Evolutionary conservation across 1,284 basidiomycete species (phyloP).

Genomic region (Phylloporus sp.): DNA sequence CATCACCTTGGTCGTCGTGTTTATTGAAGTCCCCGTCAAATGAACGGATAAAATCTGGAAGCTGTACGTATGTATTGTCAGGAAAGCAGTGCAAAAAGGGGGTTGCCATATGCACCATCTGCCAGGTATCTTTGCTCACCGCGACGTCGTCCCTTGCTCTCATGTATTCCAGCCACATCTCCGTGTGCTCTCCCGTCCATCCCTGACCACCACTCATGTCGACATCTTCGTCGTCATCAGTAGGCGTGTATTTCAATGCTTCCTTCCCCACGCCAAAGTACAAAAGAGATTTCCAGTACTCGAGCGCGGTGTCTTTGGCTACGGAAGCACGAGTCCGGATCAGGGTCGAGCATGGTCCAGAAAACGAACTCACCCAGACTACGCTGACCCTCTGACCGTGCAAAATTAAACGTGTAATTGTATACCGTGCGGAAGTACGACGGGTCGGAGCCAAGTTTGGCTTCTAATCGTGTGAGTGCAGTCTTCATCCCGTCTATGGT

Average conservation of each 20-base stretch:
- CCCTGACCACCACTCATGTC: conserved; percentile 49
- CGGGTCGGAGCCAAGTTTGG: conserved; percentile 68
- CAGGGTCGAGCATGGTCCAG: conserved; percentile 3
- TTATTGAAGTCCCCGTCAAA: conserved; percentile 83
- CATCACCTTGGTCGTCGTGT: conserved; percentile 83
- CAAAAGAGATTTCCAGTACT: conserved; percentile 86
- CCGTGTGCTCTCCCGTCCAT: conserved; percentile 71
- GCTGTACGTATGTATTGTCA: conserved; percentile 49
- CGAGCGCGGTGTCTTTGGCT: conserved; percentile 74
- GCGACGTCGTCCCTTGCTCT: conserved; percentile 75
- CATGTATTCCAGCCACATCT: conserved; percentile 88
- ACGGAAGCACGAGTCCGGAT: conserved; percentile 8
- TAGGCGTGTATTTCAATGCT: conserved; percentile 58
- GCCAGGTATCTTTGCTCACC: conserved; percentile 95
- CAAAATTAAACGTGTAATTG: conserved; percentile 88
- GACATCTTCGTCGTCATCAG: conserved; percentile 46
- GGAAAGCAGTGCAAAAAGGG: conserved; percentile 1
- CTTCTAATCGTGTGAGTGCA: conserved; percentile 60
- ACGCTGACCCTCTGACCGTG: conserved; percentile 74
- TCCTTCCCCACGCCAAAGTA: conserved; percentile 77
- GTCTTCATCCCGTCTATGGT: conserved; percentile 69
- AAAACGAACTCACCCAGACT: conserved; percentile 58
- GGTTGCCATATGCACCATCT: conserved; percentile 60
- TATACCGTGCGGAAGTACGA: conserved; percentile 89
- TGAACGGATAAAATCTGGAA: conserved; percentile 80